Conservation (phyloP, 768 basidiomycete species). For the Daedaleopsis sinensis region DNA sequence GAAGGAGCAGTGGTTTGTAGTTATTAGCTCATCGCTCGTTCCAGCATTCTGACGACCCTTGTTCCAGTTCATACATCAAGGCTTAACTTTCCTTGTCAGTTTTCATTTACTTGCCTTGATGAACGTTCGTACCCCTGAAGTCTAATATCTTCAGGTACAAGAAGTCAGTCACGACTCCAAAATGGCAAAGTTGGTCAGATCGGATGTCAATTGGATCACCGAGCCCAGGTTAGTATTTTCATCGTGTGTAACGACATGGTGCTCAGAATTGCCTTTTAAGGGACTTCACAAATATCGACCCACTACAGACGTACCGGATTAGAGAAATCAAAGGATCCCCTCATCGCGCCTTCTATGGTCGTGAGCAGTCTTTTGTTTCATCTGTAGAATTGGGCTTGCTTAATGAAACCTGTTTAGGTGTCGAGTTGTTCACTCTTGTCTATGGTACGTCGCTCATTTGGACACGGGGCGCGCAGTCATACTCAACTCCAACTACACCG, state of each 20-base stretch:
- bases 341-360: slow-evolving; percentile 69
- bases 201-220: slow-evolving; percentile 88
- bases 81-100: slow-evolving; percentile 74
- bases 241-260: background rate
- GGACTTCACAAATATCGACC: slow-evolving; percentile 68
- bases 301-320: slow-evolving; percentile 75
- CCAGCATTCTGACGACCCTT: slow-evolving; percentile 6
- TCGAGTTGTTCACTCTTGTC: slow-evolving; percentile 68
- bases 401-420: slow-evolving; percentile 41
- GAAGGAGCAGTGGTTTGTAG: slow-evolving; percentile 79
- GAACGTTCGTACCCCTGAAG: background rate
- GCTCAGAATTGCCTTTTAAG: slow-evolving; percentile 5
- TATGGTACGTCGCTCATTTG: slow-evolving; percentile 55
- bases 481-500: background rate
- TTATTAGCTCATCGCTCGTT: background rate
- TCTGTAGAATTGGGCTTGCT: slow-evolving; percentile 7
- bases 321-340: slow-evolving; percentile 60
- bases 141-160: slow-evolving; percentile 53
- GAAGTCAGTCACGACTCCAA: slow-evolving; percentile 82
- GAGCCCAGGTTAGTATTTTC: slow-evolving; percentile 25
- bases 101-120: background rate
- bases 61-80: slow-evolving; percentile 86
- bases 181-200: slow-evolving; percentile 66
- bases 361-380: slow-evolving; percentile 43
- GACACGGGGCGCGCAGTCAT: background rate